Evolutionary conservation across 495 filamentous ascomycete genomes (phyloP), one percentile per base, ranked within the genome.

Genomic region (Parathielavia hyrcaniae): DNA sequence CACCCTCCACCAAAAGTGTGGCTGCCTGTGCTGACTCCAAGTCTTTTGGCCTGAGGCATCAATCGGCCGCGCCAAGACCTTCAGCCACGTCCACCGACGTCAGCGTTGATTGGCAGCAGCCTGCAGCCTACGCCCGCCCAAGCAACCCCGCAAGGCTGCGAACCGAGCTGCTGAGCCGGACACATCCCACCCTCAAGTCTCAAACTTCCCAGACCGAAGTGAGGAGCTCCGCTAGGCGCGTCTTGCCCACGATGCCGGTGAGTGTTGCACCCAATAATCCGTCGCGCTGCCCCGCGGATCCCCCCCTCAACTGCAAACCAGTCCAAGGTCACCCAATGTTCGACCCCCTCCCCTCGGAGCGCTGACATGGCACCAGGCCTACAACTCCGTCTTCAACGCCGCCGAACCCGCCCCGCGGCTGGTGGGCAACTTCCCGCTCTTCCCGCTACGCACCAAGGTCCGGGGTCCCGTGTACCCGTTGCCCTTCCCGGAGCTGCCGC

Each of bases 401-500:
- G 88, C 82, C 72, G 64, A 69, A 66, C 65, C 65, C 68, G 51
- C 70, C 67, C 70, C 67, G 2, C 70, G 71, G 49, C 64, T 74
- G 22, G 66, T 82, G 82, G 91, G 92, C 64, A 96, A 96, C 80
- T 89, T 97, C 73, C 89, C 93, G 39, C 85, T 97, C 65, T 84
- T 96, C 60, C 91, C 92, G 4, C 85, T 98, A 40, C 93, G 93
- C 64, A 97, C 92, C 61, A 84, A 85, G 69, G 90, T 90, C 61
- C 90, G 92, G 46, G 93, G 93, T 14, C 93, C 93, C 45, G 92
- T 90, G 64, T 91, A 91, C 73, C 85, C 87, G 23, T 84, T 97
- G 14, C 79, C 81, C 2, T 64, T 71, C 58, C 69, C 75, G 49
- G 71, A 71, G 61, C 81, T 87, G 57, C 75, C 85, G 10, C 82